Conservation (phyloP, 164 flowering plant genomes). For the Saururus chinensis region DNA sequence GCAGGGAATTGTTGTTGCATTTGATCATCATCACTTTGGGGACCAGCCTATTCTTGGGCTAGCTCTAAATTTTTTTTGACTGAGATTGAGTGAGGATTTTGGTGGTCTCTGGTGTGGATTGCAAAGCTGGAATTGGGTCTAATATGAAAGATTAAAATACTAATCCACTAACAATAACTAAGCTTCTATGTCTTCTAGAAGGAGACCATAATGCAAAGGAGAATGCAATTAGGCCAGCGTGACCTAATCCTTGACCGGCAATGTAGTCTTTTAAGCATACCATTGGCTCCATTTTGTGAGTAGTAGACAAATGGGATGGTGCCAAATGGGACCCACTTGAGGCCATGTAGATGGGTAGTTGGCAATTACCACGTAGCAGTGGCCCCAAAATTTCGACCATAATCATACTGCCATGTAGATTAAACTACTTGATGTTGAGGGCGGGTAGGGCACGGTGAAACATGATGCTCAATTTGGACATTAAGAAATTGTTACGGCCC, state of each 20-base stretch:
- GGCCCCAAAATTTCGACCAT: constrained; percentile 1
- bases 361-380: constrained; percentile 1
- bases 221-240: constrained; percentile 6
- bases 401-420: constrained; percentile 15
- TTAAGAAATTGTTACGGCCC: constrained; percentile 11
- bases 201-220: constrained; percentile 18
- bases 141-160: constrained; percentile 12
- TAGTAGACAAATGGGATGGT: background rate
- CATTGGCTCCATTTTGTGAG: constrained; percentile 3
- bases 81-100: too few relatives aligned
- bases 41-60: too few relatives aligned
- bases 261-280: background rate
- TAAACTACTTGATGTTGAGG: background rate
- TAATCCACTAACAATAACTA: background rate
- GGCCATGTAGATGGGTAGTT: background rate
- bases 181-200: constrained; percentile 18
- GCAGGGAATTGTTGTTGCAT: too few relatives aligned
- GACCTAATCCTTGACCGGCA: constrained; percentile 1
- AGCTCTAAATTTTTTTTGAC: too few relatives aligned
- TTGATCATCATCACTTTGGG: too few relatives aligned
- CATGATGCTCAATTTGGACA: constrained; percentile 11
- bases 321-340: constrained; percentile 4
- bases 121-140: too few relatives aligned
- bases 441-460: constrained; percentile 16
- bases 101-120: too few relatives aligned